phyloP scores from a whole-genome alignment of 2,329 filamentous ascomycete genomes.

The Mollisiaceae sp. region DNA sequence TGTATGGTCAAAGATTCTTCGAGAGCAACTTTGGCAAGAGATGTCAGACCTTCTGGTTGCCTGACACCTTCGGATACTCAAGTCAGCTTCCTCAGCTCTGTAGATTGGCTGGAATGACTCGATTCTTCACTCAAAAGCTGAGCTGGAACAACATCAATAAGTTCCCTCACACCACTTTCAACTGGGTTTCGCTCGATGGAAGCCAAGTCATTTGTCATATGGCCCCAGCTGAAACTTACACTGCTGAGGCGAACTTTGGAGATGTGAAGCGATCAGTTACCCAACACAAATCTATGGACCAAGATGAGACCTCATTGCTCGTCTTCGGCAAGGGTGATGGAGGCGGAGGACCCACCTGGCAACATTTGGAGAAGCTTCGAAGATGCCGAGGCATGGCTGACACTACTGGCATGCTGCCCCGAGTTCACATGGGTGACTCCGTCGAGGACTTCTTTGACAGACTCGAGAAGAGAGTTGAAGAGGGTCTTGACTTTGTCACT shows the following conservation, averaged over 20 bases:
- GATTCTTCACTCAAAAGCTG: constrained; percentile 97
- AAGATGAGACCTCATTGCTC: constrained; percentile 86
- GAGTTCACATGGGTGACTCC: constrained; percentile 84
- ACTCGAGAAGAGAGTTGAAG: constrained; percentile 74
- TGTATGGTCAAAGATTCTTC: constrained; percentile 95
- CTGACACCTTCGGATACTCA: constrained; percentile 97
- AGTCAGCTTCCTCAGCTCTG: constrained; percentile 93
- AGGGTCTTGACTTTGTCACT: constrained; percentile 74
- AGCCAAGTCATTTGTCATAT: constrained; percentile 98
- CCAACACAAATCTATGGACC: constrained; percentile 94
- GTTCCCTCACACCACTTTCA: constrained; percentile 98
- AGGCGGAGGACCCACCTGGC: constrained; percentile 91
- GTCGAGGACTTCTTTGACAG: constrained; percentile 94
- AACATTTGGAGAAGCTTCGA: constrained; percentile 92
- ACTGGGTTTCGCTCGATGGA: constrained; percentile 95
- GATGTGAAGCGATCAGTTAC: constrained; percentile 88
- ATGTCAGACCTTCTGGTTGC: constrained; percentile 93
- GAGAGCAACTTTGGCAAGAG: constrained; percentile 90
- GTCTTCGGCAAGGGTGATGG: constrained; percentile 98
- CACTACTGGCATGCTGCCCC: constrained; percentile 79
- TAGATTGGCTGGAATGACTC: constrained; percentile 90
- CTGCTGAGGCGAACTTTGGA: constrained; percentile 90
- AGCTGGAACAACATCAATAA: constrained; percentile 99
- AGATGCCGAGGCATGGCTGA: constrained; percentile 92
- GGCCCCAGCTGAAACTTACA: constrained; percentile 95